phyloP scores from a whole-genome alignment of 208 protist species.

The Tritrichomonas foetus region DNA sequence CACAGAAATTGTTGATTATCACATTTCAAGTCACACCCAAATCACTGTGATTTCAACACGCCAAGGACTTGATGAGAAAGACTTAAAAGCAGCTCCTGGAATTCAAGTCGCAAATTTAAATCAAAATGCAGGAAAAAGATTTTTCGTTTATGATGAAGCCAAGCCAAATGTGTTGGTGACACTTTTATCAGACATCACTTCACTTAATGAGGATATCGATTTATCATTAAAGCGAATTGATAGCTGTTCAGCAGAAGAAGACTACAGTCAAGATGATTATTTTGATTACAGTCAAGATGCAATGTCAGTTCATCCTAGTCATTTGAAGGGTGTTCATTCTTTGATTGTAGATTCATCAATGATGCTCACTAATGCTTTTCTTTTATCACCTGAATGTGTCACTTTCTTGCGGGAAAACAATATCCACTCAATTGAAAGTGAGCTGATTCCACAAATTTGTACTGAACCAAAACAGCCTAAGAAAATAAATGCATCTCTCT shows the following conservation, averaged over 20 bases:
- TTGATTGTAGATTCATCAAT: conserved; percentile 31
- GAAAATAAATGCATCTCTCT: neutral
- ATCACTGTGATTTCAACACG: neutral
- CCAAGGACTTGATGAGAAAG: neutral
- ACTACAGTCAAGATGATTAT: neutral
- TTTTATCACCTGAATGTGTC: neutral
- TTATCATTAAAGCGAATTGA: neutral
- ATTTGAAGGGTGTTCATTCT: neutral
- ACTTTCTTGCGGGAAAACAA: neutral
- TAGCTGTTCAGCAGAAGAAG: neutral
- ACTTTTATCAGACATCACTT: neutral
- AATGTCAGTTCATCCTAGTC: neutral
- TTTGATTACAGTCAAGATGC: neutral
- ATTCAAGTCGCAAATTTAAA: too few species aligned
- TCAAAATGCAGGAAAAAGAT: neutral
- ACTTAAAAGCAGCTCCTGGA: neutral
- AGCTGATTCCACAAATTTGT: neutral
- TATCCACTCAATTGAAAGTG: conserved; percentile 2
- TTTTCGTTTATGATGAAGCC: neutral
- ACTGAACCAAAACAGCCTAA: neutral
- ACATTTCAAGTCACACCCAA: neutral
- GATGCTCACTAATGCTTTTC: neutral
- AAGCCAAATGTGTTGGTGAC: neutral
- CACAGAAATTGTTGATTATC: neutral
- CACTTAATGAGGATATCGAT: neutral